Evolutionary conservation across 805 yeast species (phyloP).

Genomic region (Ogataea naganishii): DNA sequence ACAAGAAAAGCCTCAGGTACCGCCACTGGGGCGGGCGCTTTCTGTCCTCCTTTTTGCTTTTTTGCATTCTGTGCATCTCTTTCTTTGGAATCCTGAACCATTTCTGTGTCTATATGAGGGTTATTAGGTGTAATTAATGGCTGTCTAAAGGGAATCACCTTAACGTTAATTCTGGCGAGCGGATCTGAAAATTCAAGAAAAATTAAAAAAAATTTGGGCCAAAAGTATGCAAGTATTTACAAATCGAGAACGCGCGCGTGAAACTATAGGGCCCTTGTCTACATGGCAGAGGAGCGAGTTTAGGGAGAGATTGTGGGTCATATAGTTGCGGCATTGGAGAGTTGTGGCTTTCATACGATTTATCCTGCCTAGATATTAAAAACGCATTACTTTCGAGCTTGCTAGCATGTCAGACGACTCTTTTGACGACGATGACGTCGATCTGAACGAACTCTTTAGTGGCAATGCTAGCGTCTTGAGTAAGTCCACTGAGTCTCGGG

Average conservation of each 20-base stretch:
- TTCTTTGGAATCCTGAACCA: constrained; percentile 41
- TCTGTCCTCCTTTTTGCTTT: constrained; percentile 13
- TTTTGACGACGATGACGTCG: constrained; percentile 24
- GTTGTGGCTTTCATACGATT: constrained; percentile 6
- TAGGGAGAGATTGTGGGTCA: constrained; percentile 1
- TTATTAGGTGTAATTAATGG: no score
- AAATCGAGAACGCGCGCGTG: neutral
- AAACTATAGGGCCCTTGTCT: constrained; percentile 4
- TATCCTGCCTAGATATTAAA: no score
- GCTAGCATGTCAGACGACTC: constrained; percentile 22
- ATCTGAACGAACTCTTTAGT: constrained; percentile 19
- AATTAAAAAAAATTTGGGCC: constrained; percentile 3
- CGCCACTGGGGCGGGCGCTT: constrained; percentile 11
- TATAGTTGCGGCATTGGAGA: neutral
- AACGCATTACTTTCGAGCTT: no score
- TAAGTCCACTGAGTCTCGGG: no score
- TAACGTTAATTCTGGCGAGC: no score
- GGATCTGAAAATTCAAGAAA: neutral
- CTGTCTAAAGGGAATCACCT: no score
- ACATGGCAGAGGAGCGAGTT: constrained; percentile 3
- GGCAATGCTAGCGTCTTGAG: no score
- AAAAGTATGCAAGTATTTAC: constrained; percentile 1
- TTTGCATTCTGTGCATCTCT: constrained; percentile 30
- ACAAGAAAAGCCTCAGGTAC: constrained; percentile 59
- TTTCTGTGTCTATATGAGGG: constrained; percentile 6